Conservation (phyloP, 202 grass and related monocot genomes). For the Setaria italica region DNA sequence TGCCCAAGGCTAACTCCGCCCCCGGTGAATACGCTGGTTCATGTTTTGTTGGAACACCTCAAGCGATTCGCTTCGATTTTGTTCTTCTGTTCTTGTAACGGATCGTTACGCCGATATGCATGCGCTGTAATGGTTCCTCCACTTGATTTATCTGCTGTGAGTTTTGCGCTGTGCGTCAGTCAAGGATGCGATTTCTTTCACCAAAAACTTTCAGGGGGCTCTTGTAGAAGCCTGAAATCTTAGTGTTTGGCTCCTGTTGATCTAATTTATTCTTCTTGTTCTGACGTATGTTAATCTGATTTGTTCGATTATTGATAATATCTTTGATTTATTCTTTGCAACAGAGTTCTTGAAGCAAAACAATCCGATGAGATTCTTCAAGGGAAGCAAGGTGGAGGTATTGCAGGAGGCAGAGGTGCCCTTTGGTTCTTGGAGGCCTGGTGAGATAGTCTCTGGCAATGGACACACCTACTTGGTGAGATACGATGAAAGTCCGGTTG, state of each 20-base stretch:
- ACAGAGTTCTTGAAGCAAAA: slow-evolving; percentile 40
- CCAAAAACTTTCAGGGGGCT: background rate
- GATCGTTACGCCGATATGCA: slow-evolving; percentile 7
- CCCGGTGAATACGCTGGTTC: background rate
- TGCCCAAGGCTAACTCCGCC: background rate
- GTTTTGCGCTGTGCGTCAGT: slow-evolving; percentile 11
- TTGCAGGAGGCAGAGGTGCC: slow-evolving; percentile 55
- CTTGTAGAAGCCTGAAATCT: background rate
- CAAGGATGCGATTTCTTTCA: slow-evolving; percentile 18
- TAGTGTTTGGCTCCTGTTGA: background rate
- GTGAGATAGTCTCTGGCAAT: slow-evolving; percentile 78
- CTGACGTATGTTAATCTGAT: background rate
- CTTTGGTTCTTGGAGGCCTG: slow-evolving; percentile 72
- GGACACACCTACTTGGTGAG: slow-evolving; percentile 74
- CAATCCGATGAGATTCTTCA: slow-evolving; percentile 64
- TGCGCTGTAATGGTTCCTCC: background rate
- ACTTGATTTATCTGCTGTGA: background rate
- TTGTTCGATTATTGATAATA: slow-evolving; percentile 17
- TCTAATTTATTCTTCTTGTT: background rate
- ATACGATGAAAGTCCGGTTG: slow-evolving; percentile 47
- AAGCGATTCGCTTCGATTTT: slow-evolving; percentile 18
- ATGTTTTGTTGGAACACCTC: background rate
- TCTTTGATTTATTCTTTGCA: background rate
- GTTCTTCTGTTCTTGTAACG: slow-evolving; percentile 10
- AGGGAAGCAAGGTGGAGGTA: slow-evolving; percentile 78